phyloP scores from a whole-genome alignment of 2,329 filamentous ascomycete genomes.

The Penicillium sclerotigenum region DNA sequence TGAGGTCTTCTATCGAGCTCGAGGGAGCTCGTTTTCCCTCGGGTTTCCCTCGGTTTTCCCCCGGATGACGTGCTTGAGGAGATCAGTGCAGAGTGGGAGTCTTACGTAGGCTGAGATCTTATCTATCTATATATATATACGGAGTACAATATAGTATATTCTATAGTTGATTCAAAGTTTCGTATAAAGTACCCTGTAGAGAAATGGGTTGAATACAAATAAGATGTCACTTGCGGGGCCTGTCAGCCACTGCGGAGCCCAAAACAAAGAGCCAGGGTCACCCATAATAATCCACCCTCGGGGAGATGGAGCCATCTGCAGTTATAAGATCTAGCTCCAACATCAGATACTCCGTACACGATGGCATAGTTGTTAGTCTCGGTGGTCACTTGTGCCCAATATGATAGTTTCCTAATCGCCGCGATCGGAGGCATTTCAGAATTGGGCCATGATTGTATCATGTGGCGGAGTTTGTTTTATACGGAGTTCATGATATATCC shows the following conservation, averaged over 20 bases:
- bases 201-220: not conserved
- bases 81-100: slow-evolving; percentile 6
- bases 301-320: slow-evolving; percentile 3
- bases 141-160: not conserved
- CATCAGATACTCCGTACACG: not conserved
- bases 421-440: slow-evolving; percentile 1
- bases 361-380: not conserved
- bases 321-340: slow-evolving; percentile 2
- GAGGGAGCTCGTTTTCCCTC: not conserved
- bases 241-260: slow-evolving; percentile 12
- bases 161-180: not conserved
- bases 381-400: not conserved
- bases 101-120: not conserved
- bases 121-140: not conserved
- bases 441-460: not conserved
- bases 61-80: slow-evolving; percentile 14
- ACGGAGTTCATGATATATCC: not conserved
- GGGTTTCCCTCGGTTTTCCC: not conserved
- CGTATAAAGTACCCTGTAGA: not conserved
- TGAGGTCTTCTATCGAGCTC: slow-evolving; percentile 10
- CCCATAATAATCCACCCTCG: slow-evolving; percentile 7
- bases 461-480: not conserved
- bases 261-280: slow-evolving; percentile 7
- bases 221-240: slow-evolving; percentile 7
- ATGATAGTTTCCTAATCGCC: not conserved